These are phyloP conservation scores for Trichopus zeylanicus DNA, from an alignment of 116 monocot genomes.

Conservation along the genomic window DNA sequence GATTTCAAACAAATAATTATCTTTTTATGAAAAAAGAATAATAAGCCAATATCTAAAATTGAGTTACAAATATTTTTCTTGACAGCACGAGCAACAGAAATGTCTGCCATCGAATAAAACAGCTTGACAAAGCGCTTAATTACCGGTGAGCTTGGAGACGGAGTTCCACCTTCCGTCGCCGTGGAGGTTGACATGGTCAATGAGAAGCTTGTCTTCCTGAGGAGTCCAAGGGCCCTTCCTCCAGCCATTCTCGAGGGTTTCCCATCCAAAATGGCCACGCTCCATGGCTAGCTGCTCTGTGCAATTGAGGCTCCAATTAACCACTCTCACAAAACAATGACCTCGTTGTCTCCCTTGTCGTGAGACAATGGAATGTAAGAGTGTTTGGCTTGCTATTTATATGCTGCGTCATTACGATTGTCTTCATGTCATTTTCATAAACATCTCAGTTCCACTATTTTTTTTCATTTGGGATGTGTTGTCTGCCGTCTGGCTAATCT, in stretches of 20 bases:
- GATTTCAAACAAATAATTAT: neutral
- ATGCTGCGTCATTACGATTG: neutral
- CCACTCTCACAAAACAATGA: neutral
- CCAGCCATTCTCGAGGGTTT: slow-evolving; percentile 20
- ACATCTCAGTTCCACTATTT: slow-evolving; percentile 17
- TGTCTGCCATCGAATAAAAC: too few species aligned
- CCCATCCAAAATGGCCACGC: slow-evolving; percentile 1
- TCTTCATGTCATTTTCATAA: slow-evolving; percentile 19
- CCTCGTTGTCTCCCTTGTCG: slow-evolving; percentile 8
- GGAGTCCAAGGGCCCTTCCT: slow-evolving; percentile 68
- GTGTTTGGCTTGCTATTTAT: slow-evolving; percentile 13
- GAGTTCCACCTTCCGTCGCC: slow-evolving; percentile 66
- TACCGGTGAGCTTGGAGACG: slow-evolving; percentile 41
- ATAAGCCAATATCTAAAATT: too few species aligned
- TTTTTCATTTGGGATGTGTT: neutral
- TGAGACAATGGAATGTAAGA: slow-evolving; percentile 2
- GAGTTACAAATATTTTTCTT: too few species aligned
- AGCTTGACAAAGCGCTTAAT: too few species aligned
- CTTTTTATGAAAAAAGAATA: too few species aligned
- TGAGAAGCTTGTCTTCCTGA: slow-evolving; percentile 50
- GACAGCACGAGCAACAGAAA: too few species aligned
- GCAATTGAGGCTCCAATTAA: neutral
- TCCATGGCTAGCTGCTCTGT: slow-evolving; percentile 1
- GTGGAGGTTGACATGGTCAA: slow-evolving; percentile 47
- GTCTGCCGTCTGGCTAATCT: neutral